These are phyloP conservation scores for Petunia axillaris DNA, from an alignment of 257 asterid species.

Conservation along the genomic window DNA sequence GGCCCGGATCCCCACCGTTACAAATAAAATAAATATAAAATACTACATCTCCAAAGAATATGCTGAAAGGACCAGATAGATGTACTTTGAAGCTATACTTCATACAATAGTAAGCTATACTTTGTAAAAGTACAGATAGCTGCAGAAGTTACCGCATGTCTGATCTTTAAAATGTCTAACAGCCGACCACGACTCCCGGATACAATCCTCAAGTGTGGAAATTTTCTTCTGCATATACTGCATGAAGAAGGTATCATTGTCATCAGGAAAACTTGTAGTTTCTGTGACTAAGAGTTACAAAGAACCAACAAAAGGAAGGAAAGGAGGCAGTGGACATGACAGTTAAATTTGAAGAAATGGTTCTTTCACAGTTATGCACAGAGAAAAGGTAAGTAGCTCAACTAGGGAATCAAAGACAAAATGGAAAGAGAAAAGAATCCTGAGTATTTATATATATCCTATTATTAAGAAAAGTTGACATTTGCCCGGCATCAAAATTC, in stretches of 20 bases:
- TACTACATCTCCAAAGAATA: neutral
- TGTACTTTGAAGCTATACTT: neutral
- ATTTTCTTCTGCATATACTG: constrained; percentile 92
- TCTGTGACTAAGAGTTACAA: constrained; percentile 1
- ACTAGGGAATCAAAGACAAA: constrained; percentile 17
- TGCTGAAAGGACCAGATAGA: neutral
- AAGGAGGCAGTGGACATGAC: constrained; percentile 1
- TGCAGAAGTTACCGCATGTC: constrained; percentile 58
- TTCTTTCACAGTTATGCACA: neutral
- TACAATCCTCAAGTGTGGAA: constrained; percentile 73
- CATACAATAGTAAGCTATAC: neutral
- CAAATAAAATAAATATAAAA: too few species aligned
- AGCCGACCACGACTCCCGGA: constrained; percentile 80
- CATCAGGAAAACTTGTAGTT: constrained; percentile 19
- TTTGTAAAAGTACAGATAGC: neutral
- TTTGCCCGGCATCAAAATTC: neutral
- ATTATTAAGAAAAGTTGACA: neutral
- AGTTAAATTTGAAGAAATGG: constrained; percentile 1
- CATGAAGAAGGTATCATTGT: constrained; percentile 34
- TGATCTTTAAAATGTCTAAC: constrained; percentile 43
- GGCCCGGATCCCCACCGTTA: too few species aligned
- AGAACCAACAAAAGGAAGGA: neutral
- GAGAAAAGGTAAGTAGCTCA: neutral
- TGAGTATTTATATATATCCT: neutral
- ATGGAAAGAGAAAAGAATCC: neutral